Conservation (phyloP, 805 yeast species). For the Scheffersomyces stipitis region DNA sequence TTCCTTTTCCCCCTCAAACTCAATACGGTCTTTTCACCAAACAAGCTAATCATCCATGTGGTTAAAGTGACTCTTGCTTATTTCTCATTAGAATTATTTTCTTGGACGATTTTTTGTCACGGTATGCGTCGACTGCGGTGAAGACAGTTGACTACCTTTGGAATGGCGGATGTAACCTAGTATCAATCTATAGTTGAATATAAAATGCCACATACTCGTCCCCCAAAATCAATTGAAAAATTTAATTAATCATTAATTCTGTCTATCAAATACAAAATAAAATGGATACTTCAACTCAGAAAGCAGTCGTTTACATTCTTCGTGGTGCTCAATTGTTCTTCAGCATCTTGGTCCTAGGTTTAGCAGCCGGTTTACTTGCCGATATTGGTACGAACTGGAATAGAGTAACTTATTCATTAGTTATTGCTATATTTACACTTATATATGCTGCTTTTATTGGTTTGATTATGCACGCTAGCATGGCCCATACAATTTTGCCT, state of each 20-base stretch:
- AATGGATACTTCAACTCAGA: neutral
- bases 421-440: conserved; percentile 10
- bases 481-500: conserved; percentile 1
- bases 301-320: neutral
- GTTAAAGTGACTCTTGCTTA: too few relatives aligned
- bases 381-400: neutral
- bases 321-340: conserved; percentile 14
- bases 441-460: conserved; percentile 6
- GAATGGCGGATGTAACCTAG: too few relatives aligned
- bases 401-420: conserved; percentile 11
- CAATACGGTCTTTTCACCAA: too few relatives aligned
- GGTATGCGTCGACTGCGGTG: too few relatives aligned
- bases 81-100: too few relatives aligned
- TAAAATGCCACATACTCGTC: too few relatives aligned
- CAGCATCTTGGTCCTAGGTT: conserved; percentile 14
- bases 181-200: too few relatives aligned
- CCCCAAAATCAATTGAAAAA: neutral
- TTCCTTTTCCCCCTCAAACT: too few relatives aligned
- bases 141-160: too few relatives aligned
- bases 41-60: too few relatives aligned
- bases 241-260: neutral
- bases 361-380: conserved; percentile 12
- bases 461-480: neutral
- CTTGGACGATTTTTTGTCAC: too few relatives aligned
- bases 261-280: too few relatives aligned